Evolutionary conservation across 306 rosid genomes (phyloP).

Genomic region (Sesbania bispinosa): DNA sequence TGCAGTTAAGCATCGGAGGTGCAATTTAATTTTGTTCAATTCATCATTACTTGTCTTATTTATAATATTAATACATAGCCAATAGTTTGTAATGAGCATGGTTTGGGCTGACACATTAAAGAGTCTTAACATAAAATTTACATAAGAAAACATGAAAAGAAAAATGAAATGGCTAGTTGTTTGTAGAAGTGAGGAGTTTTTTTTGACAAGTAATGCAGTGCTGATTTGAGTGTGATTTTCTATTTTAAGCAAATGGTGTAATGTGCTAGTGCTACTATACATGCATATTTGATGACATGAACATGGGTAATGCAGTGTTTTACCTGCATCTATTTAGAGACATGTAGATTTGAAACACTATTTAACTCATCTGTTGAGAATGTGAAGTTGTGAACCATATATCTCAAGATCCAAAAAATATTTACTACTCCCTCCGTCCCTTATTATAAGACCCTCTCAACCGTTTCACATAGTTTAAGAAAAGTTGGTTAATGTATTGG

Average conservation of each 20-base stretch:
- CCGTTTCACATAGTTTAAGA: too few relatives aligned
- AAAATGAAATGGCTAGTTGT: neutral
- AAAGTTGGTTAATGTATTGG: too few relatives aligned
- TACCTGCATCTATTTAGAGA: too few relatives aligned
- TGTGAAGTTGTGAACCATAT: too few relatives aligned
- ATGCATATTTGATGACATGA: too few relatives aligned
- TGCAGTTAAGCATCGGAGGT: conserved; percentile 83
- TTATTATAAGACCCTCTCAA: too few relatives aligned
- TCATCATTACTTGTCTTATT: neutral
- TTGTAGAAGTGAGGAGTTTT: neutral
- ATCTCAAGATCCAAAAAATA: too few relatives aligned
- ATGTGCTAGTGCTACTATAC: too few relatives aligned
- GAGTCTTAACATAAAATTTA: neutral
- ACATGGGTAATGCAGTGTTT: too few relatives aligned
- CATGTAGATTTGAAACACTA: too few relatives aligned
- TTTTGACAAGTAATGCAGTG: neutral
- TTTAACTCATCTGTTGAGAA: too few relatives aligned
- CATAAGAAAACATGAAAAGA: neutral
- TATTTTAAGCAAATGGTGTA: neutral
- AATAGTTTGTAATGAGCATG: neutral
- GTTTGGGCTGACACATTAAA: neutral
- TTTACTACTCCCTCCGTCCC: too few relatives aligned
- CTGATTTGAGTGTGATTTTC: neutral
- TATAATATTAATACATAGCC: neutral
- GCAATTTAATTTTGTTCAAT: conserved; percentile 13